Percentiles rank a stretch among this genome's conserved stretches.
These are phyloP conservation scores for Candida gorgasii DNA, from an alignment of 805 yeast species.

Conservation along the genomic window DNA sequence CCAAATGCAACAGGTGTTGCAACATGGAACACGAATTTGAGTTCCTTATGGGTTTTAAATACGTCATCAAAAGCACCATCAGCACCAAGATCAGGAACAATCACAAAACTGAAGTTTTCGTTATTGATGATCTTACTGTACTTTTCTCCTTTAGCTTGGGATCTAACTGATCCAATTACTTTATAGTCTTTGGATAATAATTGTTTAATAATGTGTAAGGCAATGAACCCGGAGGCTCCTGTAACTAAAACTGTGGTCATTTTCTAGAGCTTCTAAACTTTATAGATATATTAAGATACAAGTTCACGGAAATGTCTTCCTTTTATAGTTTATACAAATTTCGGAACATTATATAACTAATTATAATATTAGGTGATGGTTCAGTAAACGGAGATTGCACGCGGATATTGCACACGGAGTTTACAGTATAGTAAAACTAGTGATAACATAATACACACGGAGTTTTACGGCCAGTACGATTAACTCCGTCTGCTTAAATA, in stretches of 20 bases:
- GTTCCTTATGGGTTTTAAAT: conserved; percentile 27
- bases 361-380: too few species aligned
- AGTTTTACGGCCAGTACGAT: too few species aligned
- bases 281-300: too few species aligned
- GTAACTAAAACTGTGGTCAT: conserved; percentile 31
- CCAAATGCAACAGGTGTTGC: conserved; percentile 29
- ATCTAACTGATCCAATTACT: conserved; percentile 56
- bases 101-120: conserved; percentile 20
- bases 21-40: conserved; percentile 28
- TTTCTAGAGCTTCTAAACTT: too few species aligned
- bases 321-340: too few species aligned
- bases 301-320: too few species aligned
- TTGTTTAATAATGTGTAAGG: conserved; percentile 47
- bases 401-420: neutral
- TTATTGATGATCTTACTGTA: conserved; percentile 21
- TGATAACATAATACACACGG: too few species aligned
- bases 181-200: conserved; percentile 41
- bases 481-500: too few species aligned
- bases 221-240: conserved; percentile 59
- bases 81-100: conserved; percentile 23
- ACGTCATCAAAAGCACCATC: conserved; percentile 30
- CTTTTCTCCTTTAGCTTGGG: conserved; percentile 43
- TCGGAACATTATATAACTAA: too few species aligned
- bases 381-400: too few species aligned
- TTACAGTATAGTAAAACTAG: neutral